Base-by-base conservation (phyloP, 306 rosid genomes). In the Vigna unguiculata region DNA sequence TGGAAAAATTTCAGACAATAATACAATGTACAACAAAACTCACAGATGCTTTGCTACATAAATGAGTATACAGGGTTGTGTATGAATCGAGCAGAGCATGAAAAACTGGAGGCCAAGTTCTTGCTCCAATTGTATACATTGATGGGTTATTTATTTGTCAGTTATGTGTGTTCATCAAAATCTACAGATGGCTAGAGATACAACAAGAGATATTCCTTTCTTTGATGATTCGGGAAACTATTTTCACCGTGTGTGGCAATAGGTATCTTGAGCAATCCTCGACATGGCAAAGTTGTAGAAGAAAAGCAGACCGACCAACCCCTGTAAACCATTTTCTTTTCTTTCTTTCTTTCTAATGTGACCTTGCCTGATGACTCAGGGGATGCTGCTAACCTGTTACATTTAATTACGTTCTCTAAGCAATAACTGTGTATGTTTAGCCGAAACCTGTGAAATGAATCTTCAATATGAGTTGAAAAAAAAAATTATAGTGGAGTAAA, bases 401-500 rank as follows among this genome's bases (percentile, higher is more conserved):
- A 32, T 25, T 65, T 65, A 58, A 69, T 24, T 61, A 65, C 60
- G 47, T 75, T 77, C 82, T 53, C 52, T 60, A 76, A 51, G 48
- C 55, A 43, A 80, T 74, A 57, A 60, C 11, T 7, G 19, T 78
- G 81, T 81, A 82, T 71, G 62, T 75, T 72, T 51, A 71, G 77
- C 49, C 7, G 69, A 53, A 72, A 71, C 59, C 82, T 72, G 72
- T 9, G 78, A 74, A 49, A 67, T 30, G 53, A 69, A 59, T 62
- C 63, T 63, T 77, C 61, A 48, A 30, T n/a, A 62, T 80, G 14
- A 43, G 32, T 30, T n/a, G 45, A 36, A 60, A 3, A 68, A 65
- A 43, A 32, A 58, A 28, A 28, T 58, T 74, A 91, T 41, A 48
- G 78, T 47, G 88, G 88, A 38, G 97, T 82, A 62, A 84, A 72